Conservation (phyloP, 2,329 filamentous ascomycete species). For the Endothia cerciana region DNA sequence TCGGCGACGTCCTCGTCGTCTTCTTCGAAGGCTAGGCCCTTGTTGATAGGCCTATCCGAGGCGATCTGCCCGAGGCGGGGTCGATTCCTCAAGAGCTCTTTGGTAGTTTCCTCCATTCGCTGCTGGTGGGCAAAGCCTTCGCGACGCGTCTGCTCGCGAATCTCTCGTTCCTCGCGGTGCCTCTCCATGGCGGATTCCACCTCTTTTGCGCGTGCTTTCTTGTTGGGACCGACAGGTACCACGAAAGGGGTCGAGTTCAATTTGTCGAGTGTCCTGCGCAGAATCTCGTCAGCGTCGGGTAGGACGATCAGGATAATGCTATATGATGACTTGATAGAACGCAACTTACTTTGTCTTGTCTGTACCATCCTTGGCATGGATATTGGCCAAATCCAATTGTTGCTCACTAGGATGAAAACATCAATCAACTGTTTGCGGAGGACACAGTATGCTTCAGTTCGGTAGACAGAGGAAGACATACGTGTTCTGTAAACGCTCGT, state of each 20-base stretch:
- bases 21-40: slow-evolving; percentile 78
- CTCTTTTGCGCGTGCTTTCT: slow-evolving; percentile 63
- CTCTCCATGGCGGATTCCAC: slow-evolving; percentile 73
- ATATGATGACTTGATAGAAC: too few relatives aligned
- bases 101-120: slow-evolving; percentile 53
- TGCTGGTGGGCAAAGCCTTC: slow-evolving; percentile 56
- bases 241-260: slow-evolving; percentile 92
- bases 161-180: slow-evolving; percentile 66
- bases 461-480: not conserved
- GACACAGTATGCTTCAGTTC: not conserved
- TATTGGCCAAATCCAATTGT: slow-evolving; percentile 79
- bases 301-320: not conserved
- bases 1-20: slow-evolving; percentile 49
- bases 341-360: slow-evolving; percentile 58
- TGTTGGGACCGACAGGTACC: slow-evolving; percentile 73
- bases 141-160: slow-evolving; percentile 65
- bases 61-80: slow-evolving; percentile 6
- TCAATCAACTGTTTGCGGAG: not conserved
- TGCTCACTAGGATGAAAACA: slow-evolving; percentile 53
- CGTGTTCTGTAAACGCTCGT: slow-evolving; percentile 79
- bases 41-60: slow-evolving; percentile 50
- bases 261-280: slow-evolving; percentile 75
- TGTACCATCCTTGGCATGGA: slow-evolving; percentile 75
- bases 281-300: not conserved
- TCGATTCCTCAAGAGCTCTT: slow-evolving; percentile 32